Base-by-base conservation (phyloP, 208 protist genomes). In the Acanthamoeba triangularis region DNA sequence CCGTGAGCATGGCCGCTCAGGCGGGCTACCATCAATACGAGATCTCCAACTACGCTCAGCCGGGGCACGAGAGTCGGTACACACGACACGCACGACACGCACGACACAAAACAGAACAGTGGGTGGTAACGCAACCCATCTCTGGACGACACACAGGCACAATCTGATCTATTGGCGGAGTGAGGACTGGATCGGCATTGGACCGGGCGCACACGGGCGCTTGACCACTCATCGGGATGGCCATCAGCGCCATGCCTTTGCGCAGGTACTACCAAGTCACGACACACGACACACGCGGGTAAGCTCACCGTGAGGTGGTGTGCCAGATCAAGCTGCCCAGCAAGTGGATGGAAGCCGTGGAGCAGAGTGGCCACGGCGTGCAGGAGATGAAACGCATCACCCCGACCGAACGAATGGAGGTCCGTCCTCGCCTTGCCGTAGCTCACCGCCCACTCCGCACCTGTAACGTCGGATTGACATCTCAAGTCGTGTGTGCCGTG, bases 141-240 rank as follows among this genome's bases (percentile, higher is more conserved):
- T 49, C 6, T 49, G 6, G 13, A 49, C 47, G 13, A 49, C 47
- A 16, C 16, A 18, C n/a, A 95, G 65, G 65, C 96, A 97, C 44
- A 97, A 97, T 76, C 16, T 85, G 54, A 94, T 95, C 30, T 97
- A 97, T 95, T 97, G 96, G 96, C 56, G 82, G 61, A 91, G 90
- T 52, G 94, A 94, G 44, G 94, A 96, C 74, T 97, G 95, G 78
- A 96, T 97, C 63, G 96, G 96, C 37, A 90, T 96, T 33, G 96
- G 96, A 44, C 96, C 96, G 13, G 96, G 96, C 56, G 90, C 96
- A 33, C 82, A 69, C 54, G 87, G 56, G 1, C 74, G 74, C 18
- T 33, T 95, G 59, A 95, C 82, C 28, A 61, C 56, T 10, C 37
- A 63, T 11, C 23, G 59, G 20, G 23, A 63, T 63, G 65, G 47